Evolutionary conservation across 2,329 filamentous ascomycete genomes (phyloP).

Genomic region (Fusarium torreyae): DNA sequence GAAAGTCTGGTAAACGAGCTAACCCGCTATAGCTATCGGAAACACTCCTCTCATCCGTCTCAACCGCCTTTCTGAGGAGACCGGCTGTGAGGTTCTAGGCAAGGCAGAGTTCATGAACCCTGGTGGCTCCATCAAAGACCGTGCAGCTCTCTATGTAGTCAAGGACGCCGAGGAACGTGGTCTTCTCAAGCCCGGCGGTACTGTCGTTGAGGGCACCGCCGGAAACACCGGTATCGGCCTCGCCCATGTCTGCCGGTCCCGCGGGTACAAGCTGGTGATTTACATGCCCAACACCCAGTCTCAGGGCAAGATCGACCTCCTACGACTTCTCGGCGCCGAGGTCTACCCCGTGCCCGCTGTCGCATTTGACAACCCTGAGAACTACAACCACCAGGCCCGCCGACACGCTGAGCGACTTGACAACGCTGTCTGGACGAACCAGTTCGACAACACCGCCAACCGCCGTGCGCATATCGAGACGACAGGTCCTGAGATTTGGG

Average conservation of each 20-base stretch:
- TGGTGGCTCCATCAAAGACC: conserved; percentile 95
- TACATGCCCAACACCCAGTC: conserved; percentile 99
- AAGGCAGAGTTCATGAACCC: conserved; percentile 99
- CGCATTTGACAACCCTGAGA: conserved; percentile 92
- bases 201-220: conserved; percentile 96
- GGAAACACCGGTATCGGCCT: conserved; percentile 99
- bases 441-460: conserved; percentile 98
- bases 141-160: conserved; percentile 94
- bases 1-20: neutral
- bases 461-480: conserved; percentile 95
- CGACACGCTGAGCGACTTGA: conserved; percentile 89
- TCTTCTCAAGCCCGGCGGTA: conserved; percentile 86
- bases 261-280: conserved; percentile 95
- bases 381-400: conserved; percentile 97
- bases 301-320: conserved; percentile 95
- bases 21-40: conserved; percentile 80
- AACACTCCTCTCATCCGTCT: conserved; percentile 96
- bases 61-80: conserved; percentile 88
- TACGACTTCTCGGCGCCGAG: conserved; percentile 91
- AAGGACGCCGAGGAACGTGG: conserved; percentile 93
- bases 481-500: conserved; percentile 97
- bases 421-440: conserved; percentile 98
- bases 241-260: conserved; percentile 93
- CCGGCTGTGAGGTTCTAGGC: conserved; percentile 93
- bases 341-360: conserved; percentile 97